Base-by-base conservation (phyloP, 768 basidiomycete genomes). In the Leucogyrophana mollusca region DNA sequence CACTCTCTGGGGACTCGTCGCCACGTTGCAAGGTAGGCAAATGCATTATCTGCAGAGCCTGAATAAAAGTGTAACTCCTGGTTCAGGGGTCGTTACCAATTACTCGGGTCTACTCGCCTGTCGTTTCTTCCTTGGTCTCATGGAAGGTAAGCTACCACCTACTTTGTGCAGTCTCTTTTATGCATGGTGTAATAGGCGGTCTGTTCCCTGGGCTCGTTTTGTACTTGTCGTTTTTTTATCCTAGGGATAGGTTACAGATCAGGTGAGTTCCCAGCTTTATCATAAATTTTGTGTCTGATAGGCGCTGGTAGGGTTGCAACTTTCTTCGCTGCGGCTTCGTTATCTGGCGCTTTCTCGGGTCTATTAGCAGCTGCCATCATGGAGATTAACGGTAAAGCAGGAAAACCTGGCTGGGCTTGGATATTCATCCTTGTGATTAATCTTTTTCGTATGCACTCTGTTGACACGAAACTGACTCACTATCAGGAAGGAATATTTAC, bases 1-100 rank as follows among this genome's bases (percentile, higher is more conserved):
- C 39, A 73, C 77, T 0, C 54, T 79, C 1, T 89, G 87, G 85
- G 86, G 86, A n/a, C 38, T 85, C n/a, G 73, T 82, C 11, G 73
- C 77, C 9, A 72, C 80, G 8, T 66, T 79, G 36, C 84, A 87
- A 73, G 83, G 82, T 74, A 42, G 17, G 54, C 52, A 9, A 36
- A n/a, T 14, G 9, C 37, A 9, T 34, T 37, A 10, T 18, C 4
- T 14, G 4, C 24, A 2, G 25, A 25, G 30, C 21, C 4, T 9
- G n/a, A n/a, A n/a, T n/a, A 10, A 17, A 46, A 4, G 23, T 53
- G 22, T 51, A 9, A 21, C 39, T 18, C 16, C 51, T 27, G 16
- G 18, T 34, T 10, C 48, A 76, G 78, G 78, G 1, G 52, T 76
- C 11, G 79, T 65, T 59, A 73, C 56, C 53, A 68, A 51, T 55